These are phyloP conservation scores for Ceriops tagal DNA, from an alignment of 345 rosid genomes.

Conservation along the genomic window DNA sequence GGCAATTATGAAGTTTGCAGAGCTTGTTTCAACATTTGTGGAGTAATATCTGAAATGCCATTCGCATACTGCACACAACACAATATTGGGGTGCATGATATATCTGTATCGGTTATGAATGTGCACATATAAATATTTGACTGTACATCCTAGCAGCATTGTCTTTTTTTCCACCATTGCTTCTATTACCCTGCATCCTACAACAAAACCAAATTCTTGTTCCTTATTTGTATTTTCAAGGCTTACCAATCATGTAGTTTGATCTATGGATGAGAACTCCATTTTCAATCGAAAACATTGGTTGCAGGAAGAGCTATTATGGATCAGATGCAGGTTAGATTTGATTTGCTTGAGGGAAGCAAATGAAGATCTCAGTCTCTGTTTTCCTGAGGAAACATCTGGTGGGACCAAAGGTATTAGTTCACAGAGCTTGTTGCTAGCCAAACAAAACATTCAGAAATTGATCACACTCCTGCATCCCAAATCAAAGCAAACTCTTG, in stretches of 20 bases:
- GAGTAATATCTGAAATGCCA: neutral
- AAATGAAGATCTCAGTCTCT: constrained; percentile 40
- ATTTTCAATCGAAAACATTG: constrained; percentile 15
- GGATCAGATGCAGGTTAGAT: constrained; percentile 59
- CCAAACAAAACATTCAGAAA: constrained; percentile 39
- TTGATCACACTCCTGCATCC: constrained; percentile 40
- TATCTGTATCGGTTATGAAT: neutral
- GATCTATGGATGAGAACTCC: neutral
- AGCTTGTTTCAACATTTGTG: neutral
- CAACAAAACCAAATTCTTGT: neutral
- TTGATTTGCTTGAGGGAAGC: constrained; percentile 47
- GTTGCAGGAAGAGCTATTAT: constrained; percentile 58
- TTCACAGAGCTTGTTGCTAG: constrained; percentile 24
- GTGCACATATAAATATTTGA: neutral
- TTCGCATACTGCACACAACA: neutral
- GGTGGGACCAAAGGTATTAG: constrained; percentile 12
- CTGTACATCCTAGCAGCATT: neutral
- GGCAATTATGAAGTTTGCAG: neutral
- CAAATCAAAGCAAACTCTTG: constrained; percentile 42
- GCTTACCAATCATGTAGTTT: neutral
- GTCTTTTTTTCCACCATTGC: neutral
- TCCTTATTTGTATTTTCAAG: neutral
- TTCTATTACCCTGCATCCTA: neutral
- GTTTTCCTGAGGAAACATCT: constrained; percentile 36
- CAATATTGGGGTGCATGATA: neutral